Percentiles rank a stretch among this genome's conserved stretches.
These are phyloP conservation scores for Letharia lupina DNA, from an alignment of 495 filamentous ascomycete genomes.

Conservation along the genomic window DNA sequence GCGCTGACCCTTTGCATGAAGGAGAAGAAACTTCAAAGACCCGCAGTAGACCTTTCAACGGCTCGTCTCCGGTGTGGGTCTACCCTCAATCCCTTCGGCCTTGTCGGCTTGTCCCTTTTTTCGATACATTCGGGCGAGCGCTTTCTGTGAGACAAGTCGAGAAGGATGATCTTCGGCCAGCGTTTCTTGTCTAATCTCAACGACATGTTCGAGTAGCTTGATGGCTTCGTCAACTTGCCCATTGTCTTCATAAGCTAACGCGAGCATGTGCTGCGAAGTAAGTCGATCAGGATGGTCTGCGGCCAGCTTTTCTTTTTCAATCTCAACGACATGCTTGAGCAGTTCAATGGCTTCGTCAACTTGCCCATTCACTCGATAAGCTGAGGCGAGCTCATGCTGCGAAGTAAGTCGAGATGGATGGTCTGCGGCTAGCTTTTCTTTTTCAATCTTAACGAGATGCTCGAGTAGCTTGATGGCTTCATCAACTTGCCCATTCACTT, in stretches of 20 bases:
- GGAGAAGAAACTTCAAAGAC: neutral
- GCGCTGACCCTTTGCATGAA: neutral
- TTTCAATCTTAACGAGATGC: too few relatives aligned
- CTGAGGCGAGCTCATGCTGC: too few relatives aligned
- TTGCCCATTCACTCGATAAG: too few relatives aligned
- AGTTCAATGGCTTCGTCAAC: too few relatives aligned
- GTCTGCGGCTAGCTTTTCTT: neutral
- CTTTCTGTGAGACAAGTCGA: conserved; percentile 27
- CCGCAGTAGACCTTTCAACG: neutral
- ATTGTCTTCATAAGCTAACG: neutral
- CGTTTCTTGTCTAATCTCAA: neutral
- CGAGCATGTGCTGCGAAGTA: neutral
- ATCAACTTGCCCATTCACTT: too few relatives aligned
- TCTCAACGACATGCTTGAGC: neutral
- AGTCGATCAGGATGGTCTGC: conserved; percentile 1
- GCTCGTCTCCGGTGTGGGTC: neutral
- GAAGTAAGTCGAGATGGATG: too few relatives aligned
- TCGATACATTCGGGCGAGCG: conserved; percentile 29
- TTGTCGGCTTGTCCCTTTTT: conserved; percentile 22
- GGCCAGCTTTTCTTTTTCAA: neutral
- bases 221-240: neutral
- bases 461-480: too few relatives aligned
- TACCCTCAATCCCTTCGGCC: neutral
- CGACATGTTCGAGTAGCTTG: neutral
- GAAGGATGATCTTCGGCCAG: conserved; percentile 25